A percentile compares a stretch with the other conserved stretches of the same genome.
phyloP scores from a whole-genome alignment of 2,329 filamentous ascomycete species.

The Ceratocystis albifundus region DNA sequence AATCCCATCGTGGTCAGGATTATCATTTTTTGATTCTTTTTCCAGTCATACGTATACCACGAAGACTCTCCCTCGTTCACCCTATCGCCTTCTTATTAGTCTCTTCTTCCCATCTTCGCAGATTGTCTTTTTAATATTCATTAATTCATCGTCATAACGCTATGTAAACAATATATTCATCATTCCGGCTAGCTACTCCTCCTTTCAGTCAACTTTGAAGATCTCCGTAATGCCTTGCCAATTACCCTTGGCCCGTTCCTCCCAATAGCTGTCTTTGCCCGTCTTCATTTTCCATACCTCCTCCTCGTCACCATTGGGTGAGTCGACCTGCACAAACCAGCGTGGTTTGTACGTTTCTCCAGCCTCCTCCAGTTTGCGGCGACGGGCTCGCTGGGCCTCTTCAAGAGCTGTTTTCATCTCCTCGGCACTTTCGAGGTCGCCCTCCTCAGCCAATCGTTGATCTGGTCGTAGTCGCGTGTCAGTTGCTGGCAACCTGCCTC shows the following conservation, averaged over 20 bases:
- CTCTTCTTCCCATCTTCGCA: neutral
- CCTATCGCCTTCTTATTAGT: neutral
- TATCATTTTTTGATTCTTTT: neutral
- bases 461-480: constrained; percentile 79
- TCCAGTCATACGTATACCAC: neutral
- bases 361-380: constrained; percentile 62
- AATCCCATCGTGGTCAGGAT: constrained; percentile 22
- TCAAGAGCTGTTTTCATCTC: constrained; percentile 71
- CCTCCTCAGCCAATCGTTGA: constrained; percentile 72
- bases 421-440: constrained; percentile 74
- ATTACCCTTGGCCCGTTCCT: constrained; percentile 56
- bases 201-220: constrained; percentile 30
- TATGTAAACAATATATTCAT: neutral
- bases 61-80: too few species aligned
- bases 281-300: constrained; percentile 65
- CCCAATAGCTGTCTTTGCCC: constrained; percentile 89
- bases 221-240: constrained; percentile 51
- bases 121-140: neutral
- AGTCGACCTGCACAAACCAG: constrained; percentile 71
- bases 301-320: constrained; percentile 43
- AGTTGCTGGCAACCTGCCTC: constrained; percentile 61
- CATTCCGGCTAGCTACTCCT: neutral
- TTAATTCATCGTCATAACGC: constrained; percentile 12
- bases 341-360: constrained; percentile 62
- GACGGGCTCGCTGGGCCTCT: constrained; percentile 66